Evolutionary conservation across 345 rosid genomes (phyloP).

Genomic region (Boechera divaricarpa): DNA sequence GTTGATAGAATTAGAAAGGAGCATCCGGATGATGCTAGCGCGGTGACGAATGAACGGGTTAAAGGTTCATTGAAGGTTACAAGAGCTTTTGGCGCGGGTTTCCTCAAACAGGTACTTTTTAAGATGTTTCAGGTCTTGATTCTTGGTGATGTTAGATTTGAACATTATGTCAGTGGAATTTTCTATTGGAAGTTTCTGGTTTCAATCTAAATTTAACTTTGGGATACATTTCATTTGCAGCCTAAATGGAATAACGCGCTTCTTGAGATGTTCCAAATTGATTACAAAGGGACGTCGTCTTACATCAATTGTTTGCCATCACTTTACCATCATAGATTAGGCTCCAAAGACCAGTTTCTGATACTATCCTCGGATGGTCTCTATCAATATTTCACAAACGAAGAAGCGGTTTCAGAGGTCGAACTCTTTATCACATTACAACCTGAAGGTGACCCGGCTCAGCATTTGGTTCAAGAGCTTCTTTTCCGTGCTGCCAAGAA

Average conservation of each 20-base stretch:
- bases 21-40: slow-evolving; percentile 80
- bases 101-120: slow-evolving; percentile 81
- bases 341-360: slow-evolving; percentile 82
- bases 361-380: slow-evolving; percentile 92
- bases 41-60: slow-evolving; percentile 81
- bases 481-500: slow-evolving; percentile 94
- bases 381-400: slow-evolving; percentile 91
- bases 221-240: slow-evolving; percentile 51
- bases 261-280: slow-evolving; percentile 90
- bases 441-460: slow-evolving; percentile 99
- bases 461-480: slow-evolving; percentile 88
- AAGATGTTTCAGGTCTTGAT: not conserved
- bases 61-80: slow-evolving; percentile 96
- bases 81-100: slow-evolving; percentile 97
- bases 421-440: slow-evolving; percentile 83
- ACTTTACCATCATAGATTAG: slow-evolving; percentile 84
- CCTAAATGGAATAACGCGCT: slow-evolving; percentile 94
- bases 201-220: slow-evolving; percentile 3
- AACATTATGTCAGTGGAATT: not conserved
- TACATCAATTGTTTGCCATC: slow-evolving; percentile 83
- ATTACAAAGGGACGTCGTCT: slow-evolving; percentile 79
- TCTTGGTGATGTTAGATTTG: slow-evolving; percentile 1
- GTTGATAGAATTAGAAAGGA: slow-evolving; percentile 79
- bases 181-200: not conserved
- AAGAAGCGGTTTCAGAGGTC: slow-evolving; percentile 90